phyloP scores from a whole-genome alignment of 225 moss, liverwort and hornwort genomes.

The Marchantia paleacea region DNA sequence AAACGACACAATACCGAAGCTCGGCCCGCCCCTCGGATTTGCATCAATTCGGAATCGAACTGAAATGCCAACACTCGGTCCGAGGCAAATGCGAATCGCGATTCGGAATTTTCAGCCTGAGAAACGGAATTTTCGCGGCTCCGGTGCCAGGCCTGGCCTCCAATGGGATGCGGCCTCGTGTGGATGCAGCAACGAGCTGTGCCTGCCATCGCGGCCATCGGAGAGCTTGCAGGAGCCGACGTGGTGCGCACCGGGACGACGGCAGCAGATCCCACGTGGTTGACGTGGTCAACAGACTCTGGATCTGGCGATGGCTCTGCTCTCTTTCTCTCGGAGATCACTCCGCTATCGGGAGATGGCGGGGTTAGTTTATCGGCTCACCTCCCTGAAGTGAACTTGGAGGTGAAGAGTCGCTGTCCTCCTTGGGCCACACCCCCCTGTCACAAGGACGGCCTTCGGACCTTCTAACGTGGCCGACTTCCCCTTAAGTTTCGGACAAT shows the following conservation, averaged over 20 bases:
- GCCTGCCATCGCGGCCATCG: background rate
- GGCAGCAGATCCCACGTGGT: background rate
- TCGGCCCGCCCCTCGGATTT: background rate
- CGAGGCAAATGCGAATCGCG: background rate
- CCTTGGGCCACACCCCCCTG: constrained; percentile 14
- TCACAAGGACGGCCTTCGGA: background rate
- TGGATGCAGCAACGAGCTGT: background rate
- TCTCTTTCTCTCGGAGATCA: background rate
- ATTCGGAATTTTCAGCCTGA: background rate
- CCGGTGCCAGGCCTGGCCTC: constrained; percentile 7
- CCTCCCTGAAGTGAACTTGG: background rate
- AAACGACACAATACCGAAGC: constrained; percentile 10
- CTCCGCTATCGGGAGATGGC: constrained; percentile 7
- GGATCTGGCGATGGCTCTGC: constrained; percentile 18
- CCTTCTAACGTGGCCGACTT: constrained; percentile 8
- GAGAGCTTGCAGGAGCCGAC: background rate
- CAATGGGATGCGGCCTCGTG: constrained; percentile 2
- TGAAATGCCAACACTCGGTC: background rate
- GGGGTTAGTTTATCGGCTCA: background rate
- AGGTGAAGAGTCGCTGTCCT: constrained; percentile 9
- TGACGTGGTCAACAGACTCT: constrained; percentile 5
- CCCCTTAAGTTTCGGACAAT: background rate
- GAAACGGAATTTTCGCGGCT: background rate
- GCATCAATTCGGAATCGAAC: background rate
- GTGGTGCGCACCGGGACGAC: background rate